Conservation (phyloP, 78 protist species). For the Abeoforma whisleri region DNA sequence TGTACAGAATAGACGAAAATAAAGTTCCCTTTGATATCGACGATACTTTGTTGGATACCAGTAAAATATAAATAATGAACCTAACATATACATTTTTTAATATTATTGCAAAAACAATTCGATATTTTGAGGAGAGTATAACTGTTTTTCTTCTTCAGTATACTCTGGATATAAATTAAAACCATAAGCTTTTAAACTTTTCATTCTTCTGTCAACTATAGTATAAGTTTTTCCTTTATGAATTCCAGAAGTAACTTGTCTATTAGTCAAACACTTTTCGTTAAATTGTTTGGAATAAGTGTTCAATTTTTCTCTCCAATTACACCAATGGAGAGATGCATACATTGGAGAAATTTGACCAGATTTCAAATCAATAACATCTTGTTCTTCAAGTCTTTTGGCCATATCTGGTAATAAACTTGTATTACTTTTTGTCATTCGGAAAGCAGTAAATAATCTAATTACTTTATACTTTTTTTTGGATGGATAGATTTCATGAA, state of each 20-base stretch:
- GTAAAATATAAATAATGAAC: too few species aligned
- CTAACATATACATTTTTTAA: too few species aligned
- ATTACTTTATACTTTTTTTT: too few species aligned
- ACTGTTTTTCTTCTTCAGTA: background rate
- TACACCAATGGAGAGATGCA: background rate
- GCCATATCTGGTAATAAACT: background rate
- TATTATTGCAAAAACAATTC: too few species aligned
- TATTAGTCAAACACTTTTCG: background rate
- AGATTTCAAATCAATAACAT: background rate
- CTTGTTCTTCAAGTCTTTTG: background rate
- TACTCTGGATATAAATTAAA: background rate
- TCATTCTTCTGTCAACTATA: background rate
- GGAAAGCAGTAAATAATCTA: background rate
- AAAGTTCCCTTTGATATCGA: too few species aligned
- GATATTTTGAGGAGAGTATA: too few species aligned
- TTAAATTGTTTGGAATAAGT: background rate
- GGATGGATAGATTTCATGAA: background rate
- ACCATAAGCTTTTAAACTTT: background rate
- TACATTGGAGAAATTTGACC: background rate
- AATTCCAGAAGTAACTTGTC: background rate
- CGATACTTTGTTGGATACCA: too few species aligned
- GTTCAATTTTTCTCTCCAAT: background rate
- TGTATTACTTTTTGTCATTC: background rate
- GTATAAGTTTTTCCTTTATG: background rate
- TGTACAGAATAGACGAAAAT: too few species aligned